Evolutionary conservation across 2,329 filamentous ascomycete genomes (phyloP), one percentile per base, ranked within the genome.

Genomic region (Sporothrix schenckii): DNA sequence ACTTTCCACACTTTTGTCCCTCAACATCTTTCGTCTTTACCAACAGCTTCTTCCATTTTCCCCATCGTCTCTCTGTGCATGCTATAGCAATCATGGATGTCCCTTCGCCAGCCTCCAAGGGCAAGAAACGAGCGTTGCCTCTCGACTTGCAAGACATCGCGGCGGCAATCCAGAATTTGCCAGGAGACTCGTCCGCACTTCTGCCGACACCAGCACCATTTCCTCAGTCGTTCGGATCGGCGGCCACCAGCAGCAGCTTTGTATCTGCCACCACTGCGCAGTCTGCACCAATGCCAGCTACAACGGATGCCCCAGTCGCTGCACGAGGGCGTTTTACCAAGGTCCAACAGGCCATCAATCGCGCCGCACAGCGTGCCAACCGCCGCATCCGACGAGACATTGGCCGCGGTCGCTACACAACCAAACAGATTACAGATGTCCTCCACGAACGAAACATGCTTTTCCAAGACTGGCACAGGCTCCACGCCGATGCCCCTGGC

Each of bases 71-170:
- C 14, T 30, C 14, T 50, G 10, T 65, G 19, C 14, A 14, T 21
- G 16, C 7, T 27, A 53, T 30, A 53, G n/a, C 50, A 41, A 4
- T 16, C n/a, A 60, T 69, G 54, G 34, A 61, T 56, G 41, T 34
- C 39, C 34, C 30, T 16, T 24, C 61, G 19, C 3, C 68, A 2
- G 14, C 34, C 3, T n/a, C 44, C 49, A 27, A 65, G 30, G 65
- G 61, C 61, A 69, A 68, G 47, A 69, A 53, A 3, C 70, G 66
- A 16, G 58, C 63, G 4, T 41, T 58, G 14, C 56, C 72, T 0
- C 27, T 69, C 2, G 52, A 71, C 50, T 50, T 73, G 6, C 65
- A 68, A 2, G 66, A 69, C 27, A 68, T 68, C 7, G 49, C 56
- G 21, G 13, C 56, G 2, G 72, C 68, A 16, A 53, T 73, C 44